Percentiles rank a stretch among this genome's conserved stretches.
Conservation (phyloP, 805 yeast species). For the Ogataea polymorpha region DNA sequence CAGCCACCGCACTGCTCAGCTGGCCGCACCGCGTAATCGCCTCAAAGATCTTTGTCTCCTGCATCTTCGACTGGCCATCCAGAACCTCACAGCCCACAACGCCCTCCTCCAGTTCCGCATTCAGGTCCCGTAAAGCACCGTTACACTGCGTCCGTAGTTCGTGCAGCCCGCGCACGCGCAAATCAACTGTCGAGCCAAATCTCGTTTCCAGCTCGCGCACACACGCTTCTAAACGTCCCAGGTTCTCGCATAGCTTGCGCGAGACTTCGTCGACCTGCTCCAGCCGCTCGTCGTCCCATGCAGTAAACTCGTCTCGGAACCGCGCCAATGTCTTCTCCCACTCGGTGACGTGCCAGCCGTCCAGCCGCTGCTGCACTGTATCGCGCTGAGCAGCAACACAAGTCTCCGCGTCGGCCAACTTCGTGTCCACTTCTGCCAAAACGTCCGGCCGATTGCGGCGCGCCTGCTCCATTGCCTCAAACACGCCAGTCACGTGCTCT, state of each 20-base stretch:
- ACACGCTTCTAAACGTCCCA: conserved; percentile 3
- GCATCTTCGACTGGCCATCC: not conserved
- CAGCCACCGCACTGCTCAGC: not conserved
- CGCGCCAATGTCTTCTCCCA: conserved; percentile 1
- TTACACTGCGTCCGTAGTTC: not conserved
- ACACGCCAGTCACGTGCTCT: too few relatives aligned
- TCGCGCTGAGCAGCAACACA: not conserved
- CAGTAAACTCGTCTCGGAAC: not conserved
- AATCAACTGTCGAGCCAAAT: not conserved
- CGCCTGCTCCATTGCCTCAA: too few relatives aligned
- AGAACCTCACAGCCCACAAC: not conserved
- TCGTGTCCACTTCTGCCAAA: not conserved
- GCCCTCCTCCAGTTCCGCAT: not conserved
- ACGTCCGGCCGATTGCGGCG: not conserved
- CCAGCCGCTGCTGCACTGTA: not conserved
- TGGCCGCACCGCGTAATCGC: not conserved
- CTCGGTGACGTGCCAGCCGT: not conserved
- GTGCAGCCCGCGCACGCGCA: not conserved
- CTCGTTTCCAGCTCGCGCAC: conserved; percentile 1
- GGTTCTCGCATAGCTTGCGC: conserved; percentile 2
- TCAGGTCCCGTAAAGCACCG: not conserved
- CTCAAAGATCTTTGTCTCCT: not conserved
- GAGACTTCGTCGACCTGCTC: conserved; percentile 3
- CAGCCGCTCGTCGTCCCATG: not conserved
- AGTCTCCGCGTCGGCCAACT: not conserved